Evolutionary conservation across 371 early-diverging fungal species (phyloP), one percentile per base, ranked within the genome.

Genomic region (Rozella allomycis): DNA sequence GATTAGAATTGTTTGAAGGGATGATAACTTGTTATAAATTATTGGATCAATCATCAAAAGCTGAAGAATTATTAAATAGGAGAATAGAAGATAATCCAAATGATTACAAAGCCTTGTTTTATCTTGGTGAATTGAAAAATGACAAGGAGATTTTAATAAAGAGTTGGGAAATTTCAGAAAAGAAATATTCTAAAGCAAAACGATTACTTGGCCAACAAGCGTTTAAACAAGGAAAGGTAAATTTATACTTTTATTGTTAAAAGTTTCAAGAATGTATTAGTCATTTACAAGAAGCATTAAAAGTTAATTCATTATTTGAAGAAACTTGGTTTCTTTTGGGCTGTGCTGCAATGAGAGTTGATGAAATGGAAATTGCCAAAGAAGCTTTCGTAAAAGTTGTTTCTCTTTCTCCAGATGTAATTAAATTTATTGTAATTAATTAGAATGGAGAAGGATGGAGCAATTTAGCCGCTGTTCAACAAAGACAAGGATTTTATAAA

Each of bases 291-390:
- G 31, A 58, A 16, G 88, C 88, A 0, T 55, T 94, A 36, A 49
- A 38, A n/a, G 74, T 94, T 54, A 94, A 94, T 49, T 80, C 91
- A 4, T 48, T 94, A 25, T 87, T 78, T 51, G 87, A 85, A 36
- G 72, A 76, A 35, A 78, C 87, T 3, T 94, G 94, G 94, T 94
- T 78, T 48, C 53, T 86, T 20, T 54, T 83, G 37, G 94, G 94
- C 1, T 94, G 94, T 49, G 84, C 86, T 17, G 80, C 83, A 1
- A 66, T 91, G 67, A 71, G 70, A 13, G 35, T 55, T 8, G 69
- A 72, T 36, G 66, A 81, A 19, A 87, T 74, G 74, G 71, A 72
- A 11, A 50, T 52, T 3, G 86, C 78, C 4, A 40, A 53, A 12
- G 45, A 58, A 12, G 81, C 87, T 3, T 91, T 90, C 54, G 51